Percentiles rank a stretch among this genome's conserved stretches.
phyloP scores from a whole-genome alignment of 176 grass and related monocot genomes.

The Aegilops umbellulata region DNA sequence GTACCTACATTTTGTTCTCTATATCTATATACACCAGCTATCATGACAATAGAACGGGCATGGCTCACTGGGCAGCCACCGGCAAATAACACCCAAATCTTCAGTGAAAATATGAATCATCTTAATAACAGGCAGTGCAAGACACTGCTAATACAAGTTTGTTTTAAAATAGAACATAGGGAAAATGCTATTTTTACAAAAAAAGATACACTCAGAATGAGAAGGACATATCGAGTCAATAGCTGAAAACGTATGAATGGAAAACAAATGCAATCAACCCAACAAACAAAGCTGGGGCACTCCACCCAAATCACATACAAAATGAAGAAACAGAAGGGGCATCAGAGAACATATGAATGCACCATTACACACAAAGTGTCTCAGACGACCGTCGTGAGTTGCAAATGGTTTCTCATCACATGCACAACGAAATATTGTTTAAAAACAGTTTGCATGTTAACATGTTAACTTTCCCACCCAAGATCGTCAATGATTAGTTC shows the following conservation, averaged over 20 bases:
- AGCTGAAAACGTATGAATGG: background rate
- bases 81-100: background rate
- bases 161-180: background rate
- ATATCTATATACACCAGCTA: background rate
- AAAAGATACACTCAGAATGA: background rate
- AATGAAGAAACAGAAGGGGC: background rate
- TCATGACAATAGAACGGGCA: background rate
- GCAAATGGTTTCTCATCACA: slow-evolving; percentile 30
- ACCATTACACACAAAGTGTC: slow-evolving; percentile 63
- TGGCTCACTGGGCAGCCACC: background rate
- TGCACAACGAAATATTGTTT: background rate
- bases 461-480: background rate
- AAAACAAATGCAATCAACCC: background rate
- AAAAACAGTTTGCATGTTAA: background rate
- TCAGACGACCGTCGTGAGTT: slow-evolving; percentile 65
- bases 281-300: background rate
- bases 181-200: background rate
- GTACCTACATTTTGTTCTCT: background rate
- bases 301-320: background rate
- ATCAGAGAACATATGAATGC: slow-evolving; percentile 71
- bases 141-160: background rate
- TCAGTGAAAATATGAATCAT: background rate
- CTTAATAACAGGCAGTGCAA: background rate
- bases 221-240: background rate
- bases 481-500: background rate